These are phyloP conservation scores for Neoarthrinium moseri DNA, from an alignment of 2,329 filamentous ascomycete genomes.

Conservation along the genomic window DNA sequence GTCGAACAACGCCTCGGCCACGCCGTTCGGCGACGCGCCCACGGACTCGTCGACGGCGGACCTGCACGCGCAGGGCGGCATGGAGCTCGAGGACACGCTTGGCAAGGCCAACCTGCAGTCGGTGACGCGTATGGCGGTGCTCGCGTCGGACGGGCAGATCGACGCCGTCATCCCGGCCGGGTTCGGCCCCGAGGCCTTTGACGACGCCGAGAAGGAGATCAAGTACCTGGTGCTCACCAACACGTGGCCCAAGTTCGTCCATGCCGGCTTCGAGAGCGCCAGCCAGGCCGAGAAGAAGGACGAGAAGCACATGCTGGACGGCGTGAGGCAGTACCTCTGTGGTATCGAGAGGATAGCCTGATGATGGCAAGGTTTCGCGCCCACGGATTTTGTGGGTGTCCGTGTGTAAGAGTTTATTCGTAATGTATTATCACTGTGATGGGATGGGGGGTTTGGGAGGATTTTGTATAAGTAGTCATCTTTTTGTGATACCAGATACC, in stretches of 20 bases:
- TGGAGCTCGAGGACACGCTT: constrained; percentile 14
- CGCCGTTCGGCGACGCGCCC: constrained; percentile 13
- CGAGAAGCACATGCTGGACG: constrained; percentile 7
- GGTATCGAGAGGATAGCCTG: constrained; percentile 8
- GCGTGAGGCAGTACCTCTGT: constrained; percentile 8
- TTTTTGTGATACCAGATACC: not conserved
- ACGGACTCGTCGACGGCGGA: constrained; percentile 6
- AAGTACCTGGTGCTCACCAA: constrained; percentile 28
- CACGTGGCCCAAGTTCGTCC: constrained; percentile 29
- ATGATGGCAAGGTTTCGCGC: not conserved
- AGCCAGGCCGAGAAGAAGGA: not conserved
- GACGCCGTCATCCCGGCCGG: constrained; percentile 9
- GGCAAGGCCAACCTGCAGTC: constrained; percentile 17
- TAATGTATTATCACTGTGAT: not conserved
- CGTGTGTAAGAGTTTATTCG: not conserved
- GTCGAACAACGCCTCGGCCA: constrained; percentile 11
- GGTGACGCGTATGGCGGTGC: constrained; percentile 14
- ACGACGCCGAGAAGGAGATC: constrained; percentile 18
- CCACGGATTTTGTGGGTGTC: too few relatives aligned
- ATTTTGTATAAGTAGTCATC: too few relatives aligned
- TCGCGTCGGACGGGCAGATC: constrained; percentile 6
- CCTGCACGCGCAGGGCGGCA: not conserved
- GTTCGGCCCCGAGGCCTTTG: constrained; percentile 14
- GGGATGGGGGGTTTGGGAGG: too few relatives aligned
- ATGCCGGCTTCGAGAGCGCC: constrained; percentile 9